A percentile compares a stretch with the other conserved stretches of the same genome.
phyloP scores from a whole-genome alignment of 805 yeast genomes.

The Sungouiella thailandica region DNA sequence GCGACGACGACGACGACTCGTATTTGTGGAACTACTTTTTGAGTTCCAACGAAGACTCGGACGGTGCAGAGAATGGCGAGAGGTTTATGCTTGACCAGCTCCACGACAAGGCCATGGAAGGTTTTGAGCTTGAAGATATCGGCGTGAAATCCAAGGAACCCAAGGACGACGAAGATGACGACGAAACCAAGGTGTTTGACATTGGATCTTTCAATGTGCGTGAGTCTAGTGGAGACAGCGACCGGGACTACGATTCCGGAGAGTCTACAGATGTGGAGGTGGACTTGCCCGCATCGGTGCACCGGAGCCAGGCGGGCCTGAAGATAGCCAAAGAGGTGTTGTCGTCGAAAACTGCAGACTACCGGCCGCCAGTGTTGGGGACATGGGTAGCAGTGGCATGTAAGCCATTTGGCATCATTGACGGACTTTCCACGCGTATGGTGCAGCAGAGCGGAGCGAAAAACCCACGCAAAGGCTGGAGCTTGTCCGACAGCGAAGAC shows the following conservation, averaged over 20 bases:
- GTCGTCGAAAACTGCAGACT: constrained; percentile 78
- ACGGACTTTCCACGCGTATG: constrained; percentile 87
- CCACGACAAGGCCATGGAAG: too few relatives aligned
- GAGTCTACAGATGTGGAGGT: constrained; percentile 94
- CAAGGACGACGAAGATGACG: constrained; percentile 4
- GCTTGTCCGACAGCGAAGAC: constrained; percentile 24
- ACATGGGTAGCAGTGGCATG: constrained; percentile 79
- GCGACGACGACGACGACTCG: constrained; percentile 59
- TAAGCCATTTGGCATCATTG: constrained; percentile 90
- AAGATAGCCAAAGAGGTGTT: constrained; percentile 90
- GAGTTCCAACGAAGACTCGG: constrained; percentile 35
- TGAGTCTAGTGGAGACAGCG: constrained; percentile 19
- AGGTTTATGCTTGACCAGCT: constrained; percentile 19
- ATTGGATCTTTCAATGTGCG: too few relatives aligned
- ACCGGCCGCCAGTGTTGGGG: constrained; percentile 88
- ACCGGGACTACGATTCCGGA: constrained; percentile 52
- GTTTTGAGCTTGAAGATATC: constrained; percentile 17
- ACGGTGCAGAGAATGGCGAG: constrained; percentile 20
- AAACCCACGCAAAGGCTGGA: constrained; percentile 18
- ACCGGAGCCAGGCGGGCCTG: constrained; percentile 50
- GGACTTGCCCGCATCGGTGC: constrained; percentile 67
- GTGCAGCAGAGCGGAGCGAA: constrained; percentile 31
- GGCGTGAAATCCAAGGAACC: constrained; percentile 22
- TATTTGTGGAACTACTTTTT: constrained; percentile 75
- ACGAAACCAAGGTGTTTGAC: too few relatives aligned